Conservation (phyloP, 345 rosid species). For the Murraya koenigii region DNA sequence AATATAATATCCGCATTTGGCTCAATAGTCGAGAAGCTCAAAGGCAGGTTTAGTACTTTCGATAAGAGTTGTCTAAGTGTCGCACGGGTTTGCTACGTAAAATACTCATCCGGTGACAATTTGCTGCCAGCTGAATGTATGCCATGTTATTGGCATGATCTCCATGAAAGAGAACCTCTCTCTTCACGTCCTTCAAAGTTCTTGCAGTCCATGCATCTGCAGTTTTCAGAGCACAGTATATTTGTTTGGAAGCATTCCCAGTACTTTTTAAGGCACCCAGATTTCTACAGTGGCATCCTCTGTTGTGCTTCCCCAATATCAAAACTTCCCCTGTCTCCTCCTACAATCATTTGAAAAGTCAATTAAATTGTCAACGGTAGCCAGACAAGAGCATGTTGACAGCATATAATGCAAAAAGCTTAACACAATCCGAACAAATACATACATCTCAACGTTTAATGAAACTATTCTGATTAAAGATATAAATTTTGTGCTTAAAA, state of each 20-base stretch:
- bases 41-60: no score
- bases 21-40: no score
- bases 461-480: background rate
- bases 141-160: conserved; percentile 82
- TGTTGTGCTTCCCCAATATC: conserved; percentile 84
- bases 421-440: background rate
- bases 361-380: background rate
- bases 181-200: conserved; percentile 97
- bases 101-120: no score
- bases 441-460: background rate
- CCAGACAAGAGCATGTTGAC: background rate
- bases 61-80: no score
- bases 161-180: conserved; percentile 89
- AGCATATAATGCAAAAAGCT: background rate
- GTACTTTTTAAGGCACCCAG: conserved; percentile 97
- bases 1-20: no score
- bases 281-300: conserved; percentile 99
- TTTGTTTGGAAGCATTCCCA: conserved; percentile 98
- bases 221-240: conserved; percentile 95
- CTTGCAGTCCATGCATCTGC: conserved; percentile 96
- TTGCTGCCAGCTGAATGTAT: conserved; percentile 95
- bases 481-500: background rate
- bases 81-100: no score
- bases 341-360: conserved; percentile 34
- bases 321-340: conserved; percentile 79